Evolutionary conservation across 176 grass and related monocot species (phyloP).

Genomic region (Carex scoparia): DNA sequence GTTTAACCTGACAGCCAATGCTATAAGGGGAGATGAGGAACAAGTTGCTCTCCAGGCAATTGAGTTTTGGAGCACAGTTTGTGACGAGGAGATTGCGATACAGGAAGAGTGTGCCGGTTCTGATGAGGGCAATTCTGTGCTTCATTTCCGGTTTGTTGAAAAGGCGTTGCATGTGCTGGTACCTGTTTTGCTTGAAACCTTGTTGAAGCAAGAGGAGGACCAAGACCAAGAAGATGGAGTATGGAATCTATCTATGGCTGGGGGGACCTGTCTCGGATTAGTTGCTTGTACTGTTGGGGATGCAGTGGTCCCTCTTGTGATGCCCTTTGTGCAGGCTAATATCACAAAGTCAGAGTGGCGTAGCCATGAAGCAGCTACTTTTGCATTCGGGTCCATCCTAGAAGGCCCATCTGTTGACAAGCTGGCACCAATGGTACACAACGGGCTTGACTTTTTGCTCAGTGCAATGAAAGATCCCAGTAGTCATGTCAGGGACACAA

Average conservation of each 20-base stretch:
- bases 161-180: conserved; percentile 49
- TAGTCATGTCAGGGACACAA: conserved; percentile 52
- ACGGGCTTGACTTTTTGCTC: conserved; percentile 46
- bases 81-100: conserved; percentile 43
- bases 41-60: conserved; percentile 62
- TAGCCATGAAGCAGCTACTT: conserved; percentile 50
- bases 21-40: conserved; percentile 50
- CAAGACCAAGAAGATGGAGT: conserved; percentile 52
- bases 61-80: conserved; percentile 63
- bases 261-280: conserved; percentile 55
- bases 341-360: conserved; percentile 47
- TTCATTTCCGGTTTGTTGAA: conserved; percentile 43
- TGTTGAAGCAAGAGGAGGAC: conserved; percentile 62
- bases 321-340: conserved; percentile 55
- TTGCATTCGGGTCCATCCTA: conserved; percentile 52
- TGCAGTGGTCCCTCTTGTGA: conserved; percentile 45
- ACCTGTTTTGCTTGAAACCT: conserved; percentile 51
- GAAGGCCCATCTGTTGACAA: conserved; percentile 48
- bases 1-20: conserved; percentile 58
- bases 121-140: conserved; percentile 29
- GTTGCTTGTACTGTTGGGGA: conserved; percentile 40
- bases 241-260: conserved; percentile 52
- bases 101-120: conserved; percentile 41
- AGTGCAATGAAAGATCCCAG: conserved; percentile 54
- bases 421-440: conserved; percentile 36